A percentile compares a stretch with the other conserved stretches of the same genome.
Evolutionary conservation across 768 basidiomycete genomes (phyloP).

Genomic region (Imleria badia): DNA sequence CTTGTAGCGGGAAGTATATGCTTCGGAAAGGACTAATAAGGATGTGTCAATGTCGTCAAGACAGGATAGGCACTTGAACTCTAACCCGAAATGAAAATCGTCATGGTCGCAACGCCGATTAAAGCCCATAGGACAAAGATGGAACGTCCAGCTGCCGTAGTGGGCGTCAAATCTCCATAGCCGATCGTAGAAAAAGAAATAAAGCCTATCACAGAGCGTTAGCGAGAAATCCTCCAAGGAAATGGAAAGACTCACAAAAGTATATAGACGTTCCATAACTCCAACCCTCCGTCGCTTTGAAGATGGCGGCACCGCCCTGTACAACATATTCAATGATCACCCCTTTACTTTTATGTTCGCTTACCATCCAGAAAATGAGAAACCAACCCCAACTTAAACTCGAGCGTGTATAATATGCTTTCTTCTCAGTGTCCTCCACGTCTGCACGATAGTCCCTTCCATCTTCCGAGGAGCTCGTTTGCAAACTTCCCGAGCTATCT

Average conservation of each 20-base stretch:
- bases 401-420: conserved; percentile 58
- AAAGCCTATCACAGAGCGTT: conserved; percentile 47
- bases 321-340: neutral
- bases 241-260: conserved; percentile 53
- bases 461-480: conserved; percentile 5
- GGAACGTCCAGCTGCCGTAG: conserved; percentile 66
- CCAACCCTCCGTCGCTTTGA: conserved; percentile 71
- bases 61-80: neutral
- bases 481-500: conserved; percentile 11
- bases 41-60: neutral
- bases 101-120: conserved; percentile 74
- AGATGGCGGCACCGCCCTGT: conserved; percentile 68
- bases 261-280: conserved; percentile 61
- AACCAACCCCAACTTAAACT: conserved; percentile 58
- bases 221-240: neutral
- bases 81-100: conserved; percentile 69
- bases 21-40: conserved; percentile 60
- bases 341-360: conserved; percentile 14
- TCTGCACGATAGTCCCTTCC: conserved; percentile 18
- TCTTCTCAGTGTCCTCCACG: conserved; percentile 43
- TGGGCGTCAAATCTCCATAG: conserved; percentile 63
- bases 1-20: conserved; percentile 65
- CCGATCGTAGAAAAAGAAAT: conserved; percentile 74
- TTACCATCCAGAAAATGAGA: conserved; percentile 75
- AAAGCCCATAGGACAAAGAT: conserved; percentile 81